Percentiles rank a stretch among this genome's conserved stretches.
Evolutionary conservation across 1,284 basidiomycete genomes (phyloP).

Genomic region (Moniliella sp.): DNA sequence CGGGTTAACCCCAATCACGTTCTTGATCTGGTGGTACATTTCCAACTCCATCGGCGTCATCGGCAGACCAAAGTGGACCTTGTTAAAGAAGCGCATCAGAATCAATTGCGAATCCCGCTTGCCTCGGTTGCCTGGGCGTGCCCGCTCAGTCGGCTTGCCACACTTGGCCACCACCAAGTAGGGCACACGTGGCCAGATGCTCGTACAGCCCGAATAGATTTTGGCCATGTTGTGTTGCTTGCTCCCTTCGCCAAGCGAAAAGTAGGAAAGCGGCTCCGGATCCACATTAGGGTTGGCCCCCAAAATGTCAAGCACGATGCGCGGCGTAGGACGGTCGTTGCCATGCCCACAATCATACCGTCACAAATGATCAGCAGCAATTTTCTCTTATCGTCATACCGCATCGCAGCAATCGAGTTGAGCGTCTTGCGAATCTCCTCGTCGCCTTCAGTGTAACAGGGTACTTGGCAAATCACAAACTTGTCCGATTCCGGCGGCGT

Average conservation of each 20-base stretch:
- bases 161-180: constrained; percentile 91
- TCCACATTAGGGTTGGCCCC: constrained; percentile 79
- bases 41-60: constrained; percentile 94
- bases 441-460: constrained; percentile 90
- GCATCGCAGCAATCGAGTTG: constrained; percentile 75
- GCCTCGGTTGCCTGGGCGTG: constrained; percentile 59
- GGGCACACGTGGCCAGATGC: constrained; percentile 85
- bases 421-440: constrained; percentile 68
- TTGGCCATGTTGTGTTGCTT: constrained; percentile 97
- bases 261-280: constrained; percentile 79
- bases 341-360: constrained; percentile 91
- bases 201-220: constrained; percentile 89
- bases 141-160: constrained; percentile 80
- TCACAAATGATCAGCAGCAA: constrained; percentile 83
- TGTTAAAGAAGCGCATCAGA: constrained; percentile 92
- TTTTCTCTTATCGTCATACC: constrained; percentile 96
- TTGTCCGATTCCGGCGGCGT: constrained; percentile 91
- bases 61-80: constrained; percentile 86
- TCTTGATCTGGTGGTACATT: constrained; percentile 97
- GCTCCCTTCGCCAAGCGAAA: constrained; percentile 75
- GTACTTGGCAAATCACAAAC: constrained; percentile 93
- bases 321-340: constrained; percentile 42
- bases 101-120: constrained; percentile 69
- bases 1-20: constrained; percentile 94
- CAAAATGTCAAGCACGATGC: constrained; percentile 86